Evolutionary conservation across 177 flowering plant genomes (phyloP).

Genomic region (Telopea speciosissima): DNA sequence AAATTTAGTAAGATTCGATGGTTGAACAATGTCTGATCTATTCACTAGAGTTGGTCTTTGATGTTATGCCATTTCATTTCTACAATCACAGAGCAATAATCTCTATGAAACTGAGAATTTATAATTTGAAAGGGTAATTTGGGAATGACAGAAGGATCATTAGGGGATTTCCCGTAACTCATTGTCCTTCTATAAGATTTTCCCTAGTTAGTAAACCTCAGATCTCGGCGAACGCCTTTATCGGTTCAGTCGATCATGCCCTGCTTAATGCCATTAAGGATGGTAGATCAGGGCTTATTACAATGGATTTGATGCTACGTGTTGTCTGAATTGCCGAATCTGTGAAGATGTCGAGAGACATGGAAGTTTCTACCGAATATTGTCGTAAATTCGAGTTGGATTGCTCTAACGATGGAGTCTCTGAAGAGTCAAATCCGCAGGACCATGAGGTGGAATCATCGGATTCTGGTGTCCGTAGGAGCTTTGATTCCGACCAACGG

Average conservation of each 20-base stretch:
- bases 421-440: constrained; percentile 2
- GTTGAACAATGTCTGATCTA: too few relatives aligned
- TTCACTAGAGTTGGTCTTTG: too few relatives aligned
- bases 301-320: background rate
- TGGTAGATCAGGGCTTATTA: background rate
- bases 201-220: background rate
- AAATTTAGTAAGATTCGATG: too few relatives aligned
- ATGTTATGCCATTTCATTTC: too few relatives aligned
- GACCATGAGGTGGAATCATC: constrained; percentile 5
- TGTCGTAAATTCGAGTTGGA: constrained; percentile 4
- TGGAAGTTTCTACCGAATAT: constrained; percentile 7
- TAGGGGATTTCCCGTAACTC: too few relatives aligned
- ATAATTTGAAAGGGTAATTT: too few relatives aligned
- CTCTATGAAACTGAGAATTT: too few relatives aligned
- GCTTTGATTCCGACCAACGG: constrained; percentile 17
- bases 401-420: constrained; percentile 1
- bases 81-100: too few relatives aligned
- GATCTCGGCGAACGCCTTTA: background rate
- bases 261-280: background rate
- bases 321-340: background rate
- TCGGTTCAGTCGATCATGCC: background rate
- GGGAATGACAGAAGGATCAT: too few relatives aligned
- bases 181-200: background rate
- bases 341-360: background rate
- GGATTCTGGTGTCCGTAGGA: constrained; percentile 7